Evolutionary conservation across 169 alveolate genomes (phyloP).

Genomic region (Eimeria falciformis): DNA sequence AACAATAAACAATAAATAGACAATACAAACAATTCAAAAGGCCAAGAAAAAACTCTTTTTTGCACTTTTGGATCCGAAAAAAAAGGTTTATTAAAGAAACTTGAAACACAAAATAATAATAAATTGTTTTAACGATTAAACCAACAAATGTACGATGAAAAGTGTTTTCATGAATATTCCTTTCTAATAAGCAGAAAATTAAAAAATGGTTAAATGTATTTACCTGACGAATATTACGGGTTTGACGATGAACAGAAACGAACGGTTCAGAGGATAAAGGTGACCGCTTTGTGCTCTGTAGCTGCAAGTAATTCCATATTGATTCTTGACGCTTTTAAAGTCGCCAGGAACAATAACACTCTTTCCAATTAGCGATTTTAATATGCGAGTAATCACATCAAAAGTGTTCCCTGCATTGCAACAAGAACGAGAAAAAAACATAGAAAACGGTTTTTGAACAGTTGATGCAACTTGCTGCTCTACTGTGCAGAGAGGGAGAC

Average conservation of each 20-base stretch:
- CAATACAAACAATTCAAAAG: neutral
- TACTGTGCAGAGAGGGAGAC: too few relatives aligned
- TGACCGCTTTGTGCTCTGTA: conserved; percentile 97
- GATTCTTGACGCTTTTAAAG: conserved; percentile 92
- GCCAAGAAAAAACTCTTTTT: neutral
- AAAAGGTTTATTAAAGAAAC: neutral
- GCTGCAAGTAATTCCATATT: conserved; percentile 94
- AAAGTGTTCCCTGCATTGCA: conserved; percentile 85
- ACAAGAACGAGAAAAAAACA: neutral
- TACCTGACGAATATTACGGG: conserved; percentile 96
- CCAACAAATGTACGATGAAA: neutral
- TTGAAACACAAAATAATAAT: neutral
- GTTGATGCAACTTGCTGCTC: too few relatives aligned
- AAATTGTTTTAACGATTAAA: neutral
- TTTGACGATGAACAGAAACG: conserved; percentile 95
- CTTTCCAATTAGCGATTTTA: conserved; percentile 93
- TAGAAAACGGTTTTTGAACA: neutral
- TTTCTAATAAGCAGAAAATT: too few relatives aligned
- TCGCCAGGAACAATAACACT: conserved; percentile 97
- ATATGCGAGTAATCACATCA: conserved; percentile 94
- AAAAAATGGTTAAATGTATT: neutral
- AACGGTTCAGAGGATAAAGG: conserved; percentile 95
- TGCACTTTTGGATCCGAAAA: too few relatives aligned
- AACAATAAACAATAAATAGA: neutral
- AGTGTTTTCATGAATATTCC: neutral